phyloP scores from a whole-genome alignment of 768 basidiomycete species.

The Hygrophoropsis aurantiaca region DNA sequence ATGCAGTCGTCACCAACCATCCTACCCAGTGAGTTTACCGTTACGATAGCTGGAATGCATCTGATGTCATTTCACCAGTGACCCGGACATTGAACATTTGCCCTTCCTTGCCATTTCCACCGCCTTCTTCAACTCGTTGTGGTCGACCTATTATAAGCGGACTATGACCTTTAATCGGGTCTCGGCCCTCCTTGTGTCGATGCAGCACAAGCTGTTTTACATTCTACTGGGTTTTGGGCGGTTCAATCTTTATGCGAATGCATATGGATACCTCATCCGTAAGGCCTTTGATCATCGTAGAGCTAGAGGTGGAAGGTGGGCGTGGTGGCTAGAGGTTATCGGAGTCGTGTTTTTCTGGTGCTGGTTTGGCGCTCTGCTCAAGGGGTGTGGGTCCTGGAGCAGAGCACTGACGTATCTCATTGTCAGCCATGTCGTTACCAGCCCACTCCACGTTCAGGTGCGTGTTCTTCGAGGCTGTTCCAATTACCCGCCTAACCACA shows the following conservation, averaged over 20 bases:
- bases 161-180: slow-evolving; percentile 77
- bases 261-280: slow-evolving; percentile 73
- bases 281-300: slow-evolving; percentile 64
- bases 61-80: slow-evolving; percentile 39
- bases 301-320: slow-evolving; percentile 72
- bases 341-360: slow-evolving; percentile 83
- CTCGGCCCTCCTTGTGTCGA: slow-evolving; percentile 59
- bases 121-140: slow-evolving; percentile 80
- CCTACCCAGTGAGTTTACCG: slow-evolving; percentile 75
- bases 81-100: slow-evolving; percentile 83
- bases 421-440: slow-evolving; percentile 82
- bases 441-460: slow-evolving; percentile 94
- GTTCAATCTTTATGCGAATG: slow-evolving; percentile 92
- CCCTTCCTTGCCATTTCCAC: slow-evolving; percentile 96
- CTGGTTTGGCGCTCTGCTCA: slow-evolving; percentile 79
- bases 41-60: neutral
- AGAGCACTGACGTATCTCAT: slow-evolving; percentile 72
- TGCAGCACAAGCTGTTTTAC: slow-evolving; percentile 95
- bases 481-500: neutral
- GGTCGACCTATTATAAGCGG: slow-evolving; percentile 94
- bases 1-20: slow-evolving; percentile 91
- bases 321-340: slow-evolving; percentile 72
- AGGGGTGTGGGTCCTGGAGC: slow-evolving; percentile 69
- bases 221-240: slow-evolving; percentile 85
- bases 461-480: slow-evolving; percentile 15